phyloP scores from a whole-genome alignment of 2,329 filamentous ascomycete species.

The Myrmaecium sp. region DNA sequence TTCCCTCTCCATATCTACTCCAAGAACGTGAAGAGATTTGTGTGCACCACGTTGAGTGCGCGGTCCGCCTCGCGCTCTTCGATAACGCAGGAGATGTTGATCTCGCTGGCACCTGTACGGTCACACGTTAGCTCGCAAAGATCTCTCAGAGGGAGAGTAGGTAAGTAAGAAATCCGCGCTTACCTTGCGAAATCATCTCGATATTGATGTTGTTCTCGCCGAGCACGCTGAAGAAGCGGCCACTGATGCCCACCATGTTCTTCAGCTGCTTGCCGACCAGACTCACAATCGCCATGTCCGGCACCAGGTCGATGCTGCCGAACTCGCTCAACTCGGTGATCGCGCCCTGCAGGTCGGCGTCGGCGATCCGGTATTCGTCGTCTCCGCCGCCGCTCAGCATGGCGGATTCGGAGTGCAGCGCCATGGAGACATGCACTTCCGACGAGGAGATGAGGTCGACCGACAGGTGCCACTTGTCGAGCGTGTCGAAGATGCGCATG shows the following conservation, averaged over 20 bases:
- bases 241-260: conserved; percentile 85
- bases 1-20: conserved; percentile 46
- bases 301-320: conserved; percentile 78
- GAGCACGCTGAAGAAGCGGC: conserved; percentile 85
- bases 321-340: conserved; percentile 60
- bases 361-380: conserved; percentile 31
- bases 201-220: conserved; percentile 92
- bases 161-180: conserved; percentile 9
- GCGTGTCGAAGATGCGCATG: conserved; percentile 78
- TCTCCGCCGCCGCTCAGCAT: conserved; percentile 30
- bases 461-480: conserved; percentile 72
- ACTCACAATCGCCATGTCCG: conserved; percentile 88
- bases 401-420: conserved; percentile 63
- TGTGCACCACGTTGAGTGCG: conserved; percentile 91
- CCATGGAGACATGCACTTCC: conserved; percentile 96
- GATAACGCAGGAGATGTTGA: conserved; percentile 97
- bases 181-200: conserved; percentile 98
- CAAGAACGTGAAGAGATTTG: conserved; percentile 89
- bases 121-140: not conserved
- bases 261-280: conserved; percentile 93
- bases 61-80: conserved; percentile 79
- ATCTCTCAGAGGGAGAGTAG: not conserved
- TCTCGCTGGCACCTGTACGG: conserved; percentile 76
- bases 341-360: conserved; percentile 29
- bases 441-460: conserved; percentile 94